Conservation (phyloP, 2,329 filamentous ascomycete genomes). For the Colletotrichum sp. region DNA sequence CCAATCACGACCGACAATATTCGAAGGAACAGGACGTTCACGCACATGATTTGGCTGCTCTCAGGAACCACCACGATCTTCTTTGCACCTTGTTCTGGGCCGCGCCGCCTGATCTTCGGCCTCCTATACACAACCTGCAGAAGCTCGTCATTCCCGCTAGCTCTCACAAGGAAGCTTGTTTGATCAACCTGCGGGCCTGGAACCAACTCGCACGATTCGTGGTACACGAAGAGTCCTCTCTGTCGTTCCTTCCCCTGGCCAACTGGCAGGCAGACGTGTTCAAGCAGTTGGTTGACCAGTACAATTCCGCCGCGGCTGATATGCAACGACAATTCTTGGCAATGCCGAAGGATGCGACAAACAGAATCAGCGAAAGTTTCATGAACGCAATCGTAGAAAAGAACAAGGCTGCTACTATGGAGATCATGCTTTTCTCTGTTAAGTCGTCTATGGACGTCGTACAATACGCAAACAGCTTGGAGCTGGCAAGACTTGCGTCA, state of each 20-base stretch:
- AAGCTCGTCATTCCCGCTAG: slow-evolving; percentile 62
- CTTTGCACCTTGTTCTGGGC: slow-evolving; percentile 71
- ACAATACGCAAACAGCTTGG: slow-evolving; percentile 48
- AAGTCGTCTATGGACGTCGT: slow-evolving; percentile 57
- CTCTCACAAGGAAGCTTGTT: slow-evolving; percentile 70
- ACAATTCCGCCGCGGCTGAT: slow-evolving; percentile 58
- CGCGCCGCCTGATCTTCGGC: slow-evolving; percentile 59
- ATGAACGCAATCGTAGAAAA: slow-evolving; percentile 53
- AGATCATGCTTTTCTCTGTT: slow-evolving; percentile 55
- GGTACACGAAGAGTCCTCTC: slow-evolving; percentile 44
- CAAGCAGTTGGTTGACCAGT: slow-evolving; percentile 61
- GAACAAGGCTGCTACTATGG: slow-evolving; percentile 59
- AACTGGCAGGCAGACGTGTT: slow-evolving; percentile 63
- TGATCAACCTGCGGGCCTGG: slow-evolving; percentile 69
- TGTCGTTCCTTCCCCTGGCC: slow-evolving; percentile 50
- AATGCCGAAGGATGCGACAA: slow-evolving; percentile 51
- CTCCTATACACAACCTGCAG: slow-evolving; percentile 59
- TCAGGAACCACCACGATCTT: slow-evolving; percentile 73
- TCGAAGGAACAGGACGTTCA: slow-evolving; percentile 66
- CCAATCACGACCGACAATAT: slow-evolving; percentile 70
- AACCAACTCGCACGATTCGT: slow-evolving; percentile 65
- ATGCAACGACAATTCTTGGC: slow-evolving; percentile 60
- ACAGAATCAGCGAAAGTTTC: slow-evolving; percentile 46
- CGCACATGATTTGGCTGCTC: slow-evolving; percentile 65
- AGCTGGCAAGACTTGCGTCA: slow-evolving; percentile 52